Evolutionary conservation across 495 filamentous ascomycete species (phyloP), one percentile per base, ranked within the genome.

Genomic region (Tuber indicum): DNA sequence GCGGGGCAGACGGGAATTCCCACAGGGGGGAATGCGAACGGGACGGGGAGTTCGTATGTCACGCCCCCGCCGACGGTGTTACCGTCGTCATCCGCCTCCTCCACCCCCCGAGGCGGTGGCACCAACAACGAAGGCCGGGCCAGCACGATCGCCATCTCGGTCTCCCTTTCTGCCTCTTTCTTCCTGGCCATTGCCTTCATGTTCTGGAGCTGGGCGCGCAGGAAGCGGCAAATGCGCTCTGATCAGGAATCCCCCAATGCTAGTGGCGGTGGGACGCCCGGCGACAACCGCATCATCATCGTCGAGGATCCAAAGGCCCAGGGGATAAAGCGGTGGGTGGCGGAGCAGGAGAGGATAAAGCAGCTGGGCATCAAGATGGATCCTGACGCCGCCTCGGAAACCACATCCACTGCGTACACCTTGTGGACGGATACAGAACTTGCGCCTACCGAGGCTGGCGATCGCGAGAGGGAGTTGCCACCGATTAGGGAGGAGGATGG

Each of bases 361-460:
- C 75, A 77, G 42, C 26, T 45, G n/a, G 76, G 62, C 10, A 43
- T 46, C 41, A 77, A 77, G 45, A 45, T 77, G 71, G 78, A 80
- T 2, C 43, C 73, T 12, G 78, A 80, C 21, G 19, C 75, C 32
- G 62, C 62, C 45, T 78, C 77, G 5, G 77, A 79, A 9, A 79
- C 76, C 16, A 46, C 76, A 32, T 80, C 78, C 46, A 78, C 76
- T 17, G 78, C 74, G 17, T 80, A 80, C 43, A 80, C 78, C 36
- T 26, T 80, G 47, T 80, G 78, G 78, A 80, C 78, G 16, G 78
- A 80, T 41, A 80, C 78, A 0, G 78, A 80, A 49, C 71, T 80
- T 12, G 75, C 71, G 36, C 46, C 75, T 36, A 80, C 78, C 23
- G 78, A 80, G 71, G 66, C 73, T 62, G 77, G 77, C 10, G 77